phyloP scores from a whole-genome alignment of 2,329 filamentous ascomycete species.

The Aspergillus oerlinghausenensis region DNA sequence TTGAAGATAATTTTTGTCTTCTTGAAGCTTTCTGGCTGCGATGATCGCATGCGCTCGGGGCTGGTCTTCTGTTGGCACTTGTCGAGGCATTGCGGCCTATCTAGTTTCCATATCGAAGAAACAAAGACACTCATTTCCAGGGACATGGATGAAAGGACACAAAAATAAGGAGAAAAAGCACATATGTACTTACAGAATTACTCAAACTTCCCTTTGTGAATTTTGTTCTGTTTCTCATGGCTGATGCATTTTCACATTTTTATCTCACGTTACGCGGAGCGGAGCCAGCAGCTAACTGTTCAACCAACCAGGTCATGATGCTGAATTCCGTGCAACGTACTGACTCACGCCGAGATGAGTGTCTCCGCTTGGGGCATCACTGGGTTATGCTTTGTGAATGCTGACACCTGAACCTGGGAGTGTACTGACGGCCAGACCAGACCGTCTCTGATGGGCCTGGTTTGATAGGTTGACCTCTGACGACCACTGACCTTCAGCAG shows the following conservation, averaged over 20 bases:
- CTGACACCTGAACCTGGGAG: neutral
- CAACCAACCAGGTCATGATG: neutral
- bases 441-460: neutral
- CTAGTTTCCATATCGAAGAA: neutral
- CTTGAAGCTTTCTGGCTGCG: neutral
- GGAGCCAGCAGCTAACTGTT: neutral
- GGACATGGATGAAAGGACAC: neutral
- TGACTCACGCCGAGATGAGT: neutral
- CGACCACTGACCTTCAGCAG: neutral
- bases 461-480: neutral
- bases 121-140: neutral
- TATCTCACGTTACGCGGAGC: neutral
- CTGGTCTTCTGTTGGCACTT: neutral
- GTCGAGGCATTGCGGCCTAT: neutral
- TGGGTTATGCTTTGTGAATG: neutral
- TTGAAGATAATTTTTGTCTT: neutral
- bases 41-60: neutral
- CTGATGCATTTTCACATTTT: neutral
- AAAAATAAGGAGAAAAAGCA: neutral
- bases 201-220: neutral
- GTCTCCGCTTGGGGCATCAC: neutral
- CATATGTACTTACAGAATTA: neutral
- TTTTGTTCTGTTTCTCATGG: neutral
- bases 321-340: neutral
- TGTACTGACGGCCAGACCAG: constrained; percentile 2